Percentiles rank a stretch among this genome's conserved stretches.
Evolutionary conservation across 208 protist genomes (phyloP).

Genomic region (Trypanosoma rangeli): DNA sequence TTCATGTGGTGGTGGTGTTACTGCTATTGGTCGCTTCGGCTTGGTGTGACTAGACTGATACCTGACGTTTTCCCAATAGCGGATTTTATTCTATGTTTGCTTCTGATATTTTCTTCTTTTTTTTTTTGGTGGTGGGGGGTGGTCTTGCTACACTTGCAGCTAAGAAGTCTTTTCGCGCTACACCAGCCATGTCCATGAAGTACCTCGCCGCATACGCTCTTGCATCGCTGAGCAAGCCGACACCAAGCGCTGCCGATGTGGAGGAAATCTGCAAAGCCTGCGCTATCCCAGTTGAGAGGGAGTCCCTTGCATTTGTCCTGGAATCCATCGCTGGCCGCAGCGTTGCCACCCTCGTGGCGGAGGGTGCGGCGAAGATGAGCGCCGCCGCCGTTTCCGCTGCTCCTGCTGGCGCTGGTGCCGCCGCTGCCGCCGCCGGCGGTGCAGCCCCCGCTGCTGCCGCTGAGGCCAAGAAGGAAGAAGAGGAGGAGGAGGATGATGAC

Average conservation of each 20-base stretch:
- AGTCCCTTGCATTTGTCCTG: conserved; percentile 82
- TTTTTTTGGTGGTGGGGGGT: conserved; percentile 2
- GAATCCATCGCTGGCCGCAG: conserved; percentile 72
- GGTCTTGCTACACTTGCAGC: neutral
- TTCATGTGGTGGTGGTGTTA: neutral
- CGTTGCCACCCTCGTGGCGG: conserved; percentile 73
- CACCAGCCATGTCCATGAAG: conserved; percentile 76
- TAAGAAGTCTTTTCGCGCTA: conserved; percentile 11
- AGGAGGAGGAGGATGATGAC: conserved; percentile 89
- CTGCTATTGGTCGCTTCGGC: too few relatives aligned
- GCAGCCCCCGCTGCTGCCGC: conserved; percentile 35
- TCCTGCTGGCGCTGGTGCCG: conserved; percentile 36
- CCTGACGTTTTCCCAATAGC: neutral
- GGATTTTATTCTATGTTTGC: neutral
- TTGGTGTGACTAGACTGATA: too few relatives aligned
- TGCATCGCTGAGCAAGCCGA: conserved; percentile 73
- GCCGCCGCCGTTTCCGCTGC: conserved; percentile 42
- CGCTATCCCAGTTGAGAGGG: conserved; percentile 62
- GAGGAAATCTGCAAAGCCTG: conserved; percentile 87
- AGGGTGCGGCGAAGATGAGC: conserved; percentile 83
- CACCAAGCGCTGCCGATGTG: conserved; percentile 76
- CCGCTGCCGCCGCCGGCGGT: conserved; percentile 31
- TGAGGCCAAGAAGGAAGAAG: conserved; percentile 56
- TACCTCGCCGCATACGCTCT: conserved; percentile 93
- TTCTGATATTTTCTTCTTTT: conserved; percentile 17